Conservation (phyloP, 768 basidiomycete genomes). For the Mycena chlorophos region DNA sequence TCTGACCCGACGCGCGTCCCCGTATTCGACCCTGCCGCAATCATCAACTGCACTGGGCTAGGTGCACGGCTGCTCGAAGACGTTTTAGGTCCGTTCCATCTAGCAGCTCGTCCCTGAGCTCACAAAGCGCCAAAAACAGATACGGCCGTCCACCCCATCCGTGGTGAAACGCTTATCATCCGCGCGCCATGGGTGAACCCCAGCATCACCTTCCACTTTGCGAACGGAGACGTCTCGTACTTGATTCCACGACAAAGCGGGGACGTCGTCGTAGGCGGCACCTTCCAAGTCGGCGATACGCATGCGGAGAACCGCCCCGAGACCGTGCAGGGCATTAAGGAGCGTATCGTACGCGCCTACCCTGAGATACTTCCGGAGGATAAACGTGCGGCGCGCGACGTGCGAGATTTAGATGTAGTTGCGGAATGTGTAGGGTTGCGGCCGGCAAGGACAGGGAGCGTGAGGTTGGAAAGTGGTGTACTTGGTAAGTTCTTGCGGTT, state of each 20-base stretch:
- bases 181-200: slow-evolving; percentile 42
- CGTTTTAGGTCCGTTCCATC: slow-evolving; percentile 56
- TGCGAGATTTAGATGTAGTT: slow-evolving; percentile 15
- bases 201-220: slow-evolving; percentile 1
- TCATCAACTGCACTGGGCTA: slow-evolving; percentile 19
- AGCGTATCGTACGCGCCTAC: slow-evolving; percentile 10
- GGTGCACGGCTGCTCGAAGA: slow-evolving; percentile 58
- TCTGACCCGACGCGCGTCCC: not conserved
- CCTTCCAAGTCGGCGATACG: slow-evolving; percentile 16
- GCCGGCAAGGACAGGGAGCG: slow-evolving; percentile 12
- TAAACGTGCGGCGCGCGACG: slow-evolving; percentile 5
- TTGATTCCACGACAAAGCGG: slow-evolving; percentile 21
- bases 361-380: slow-evolving; percentile 11
- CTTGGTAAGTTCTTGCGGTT: not conserved
- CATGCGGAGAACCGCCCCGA: slow-evolving; percentile 16
- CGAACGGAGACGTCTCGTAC: slow-evolving; percentile 10
- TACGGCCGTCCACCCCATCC: slow-evolving; percentile 47
- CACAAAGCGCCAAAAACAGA: too few relatives aligned
- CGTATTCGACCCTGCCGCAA: slow-evolving; percentile 1
- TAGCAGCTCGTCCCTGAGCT: too few relatives aligned
- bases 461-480: slow-evolving; percentile 4
- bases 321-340: slow-evolving; percentile 16
- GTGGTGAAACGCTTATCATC: slow-evolving; percentile 62
- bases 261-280: slow-evolving; percentile 19
- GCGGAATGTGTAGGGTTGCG: slow-evolving; percentile 20